Base-by-base conservation (phyloP, 2,329 filamentous ascomycete genomes). In the Pseudonectria buxi region DNA sequence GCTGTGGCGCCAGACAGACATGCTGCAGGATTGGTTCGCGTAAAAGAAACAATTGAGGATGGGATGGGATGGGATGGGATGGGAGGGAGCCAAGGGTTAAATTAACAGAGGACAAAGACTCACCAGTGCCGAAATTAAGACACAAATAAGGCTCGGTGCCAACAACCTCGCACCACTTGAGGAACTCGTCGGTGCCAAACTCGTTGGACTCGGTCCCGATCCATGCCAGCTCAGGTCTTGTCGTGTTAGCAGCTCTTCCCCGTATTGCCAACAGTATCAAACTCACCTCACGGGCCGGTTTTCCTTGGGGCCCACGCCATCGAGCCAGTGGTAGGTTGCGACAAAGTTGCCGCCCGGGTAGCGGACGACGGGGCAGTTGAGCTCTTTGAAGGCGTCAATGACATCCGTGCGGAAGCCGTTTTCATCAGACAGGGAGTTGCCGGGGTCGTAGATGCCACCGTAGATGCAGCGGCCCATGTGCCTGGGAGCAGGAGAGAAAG, bases 401-500 rank as follows among this genome's bases (percentile, higher is more conserved):
- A 92, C 86, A 61, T 92, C 86, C 46, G 72, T 85, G 26, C 86
- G 80, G 63, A 86, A 90, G 28, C 85, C 85, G 45, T 84, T 69
- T 35, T 76, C 68, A 48, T 89, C 83, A 3, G 83, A 80, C n/a
- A 88, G 70, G 3, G 77, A 64, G 57, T 80, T 88, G 24, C 71
- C 74, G 1, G 84, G 85, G 49, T 90, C 85, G 61, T 88, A 90
- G 55, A 92, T 83, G 45, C 86, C 86, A 44, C 84, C 84, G 57
- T 92, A 90, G 54, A 92, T 88, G 67, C 86, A 92, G 43, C 86
- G 78, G 51, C 86, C 86, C 85, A 92, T 92, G 61, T 92, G 86
- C 51, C 83, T 86, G 49, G 11, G 24, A 11, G 35, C 30, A 10
- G 33, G 32, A 14, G 6, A n/a, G 11, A 15, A 14, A 14, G 28